Evolutionary conservation across 345 rosid species (phyloP), one percentile per base, ranked within the genome.

Genomic region (Brassica cretica): DNA sequence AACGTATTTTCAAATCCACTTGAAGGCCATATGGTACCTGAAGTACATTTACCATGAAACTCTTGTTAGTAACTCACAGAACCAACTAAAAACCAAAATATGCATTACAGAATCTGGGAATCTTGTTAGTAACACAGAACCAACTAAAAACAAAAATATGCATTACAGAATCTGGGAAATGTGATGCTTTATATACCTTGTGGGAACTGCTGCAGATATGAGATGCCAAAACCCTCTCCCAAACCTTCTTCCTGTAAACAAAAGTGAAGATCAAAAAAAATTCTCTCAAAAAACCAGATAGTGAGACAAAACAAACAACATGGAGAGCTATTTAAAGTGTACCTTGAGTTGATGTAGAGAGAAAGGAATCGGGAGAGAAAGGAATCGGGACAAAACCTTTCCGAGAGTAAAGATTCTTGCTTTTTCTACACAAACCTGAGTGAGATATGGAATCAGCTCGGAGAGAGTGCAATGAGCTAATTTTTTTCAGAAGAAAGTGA

Each of bases 361-460:
- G 56, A 55, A 71, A 35, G 94, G 96, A 83, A 91, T 82, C 62
- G 80, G 89, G 35, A 33, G 88, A 82, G 56, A 55, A 71, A 35
- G 94, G 96, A 83, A 91, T 82, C 62, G 80, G 89, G 35, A 33
- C 86, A 78, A 87, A 88, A 61, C 98, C 96, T 78, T 85, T 89
- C 98, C 94, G 88, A 3, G 83, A 86, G 80, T 89, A 93, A 66
- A 81, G 88, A 33, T 88, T 93, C 87, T 89, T 91, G 37, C 86
- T 94, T 69, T 79, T 88, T 74, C 90, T 86, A 14, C 87, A 79
- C 33, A 91, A 75, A 89, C 84, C 98, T 93, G 70, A 72, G 10
- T 27, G 61, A 56, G 53, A 44, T 4, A 44, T 44, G 2, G 53
- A 44, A 44, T 19, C 11, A 41, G 49, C 53, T 44, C 53, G 12